phyloP scores from a whole-genome alignment of 2,329 filamentous ascomycete genomes.

The Domatiomyces globalis region DNA sequence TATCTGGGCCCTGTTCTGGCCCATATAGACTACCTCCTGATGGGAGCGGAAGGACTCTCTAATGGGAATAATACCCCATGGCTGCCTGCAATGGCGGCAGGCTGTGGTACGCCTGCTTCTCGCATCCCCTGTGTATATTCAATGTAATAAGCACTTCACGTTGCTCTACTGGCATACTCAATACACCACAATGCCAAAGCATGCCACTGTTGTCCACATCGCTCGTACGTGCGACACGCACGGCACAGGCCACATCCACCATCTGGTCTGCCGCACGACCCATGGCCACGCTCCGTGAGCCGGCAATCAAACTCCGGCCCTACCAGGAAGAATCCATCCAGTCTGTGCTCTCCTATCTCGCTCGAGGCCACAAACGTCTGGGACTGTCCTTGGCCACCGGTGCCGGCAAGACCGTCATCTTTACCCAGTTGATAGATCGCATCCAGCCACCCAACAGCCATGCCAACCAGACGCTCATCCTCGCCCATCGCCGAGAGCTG shows the following conservation, averaged over 20 bases:
- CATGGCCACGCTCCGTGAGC: neutral
- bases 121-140: too few relatives aligned
- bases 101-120: too few relatives aligned
- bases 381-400: conserved; percentile 80
- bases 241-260: too few relatives aligned
- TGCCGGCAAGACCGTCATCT: conserved; percentile 87
- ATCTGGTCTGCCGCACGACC: too few relatives aligned
- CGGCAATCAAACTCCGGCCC: conserved; percentile 50
- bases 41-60: too few relatives aligned
- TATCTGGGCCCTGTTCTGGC: too few relatives aligned
- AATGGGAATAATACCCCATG: too few relatives aligned
- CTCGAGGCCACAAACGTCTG: conserved; percentile 59
- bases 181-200: neutral
- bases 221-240: neutral
- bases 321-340: conserved; percentile 91
- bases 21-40: too few relatives aligned
- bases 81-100: too few relatives aligned
- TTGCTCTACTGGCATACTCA: neutral
- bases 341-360: conserved; percentile 56
- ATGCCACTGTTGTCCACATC: neutral
- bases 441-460: conserved; percentile 42
- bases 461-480: conserved; percentile 68
- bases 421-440: conserved; percentile 82
- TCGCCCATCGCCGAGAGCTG: conserved; percentile 83
- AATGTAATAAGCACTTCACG: too few relatives aligned